Percentiles rank a stretch among this genome's conserved stretches.
These are phyloP conservation scores for Fusarium citri DNA, from an alignment of 2,329 filamentous ascomycete species.

Conservation along the genomic window DNA sequence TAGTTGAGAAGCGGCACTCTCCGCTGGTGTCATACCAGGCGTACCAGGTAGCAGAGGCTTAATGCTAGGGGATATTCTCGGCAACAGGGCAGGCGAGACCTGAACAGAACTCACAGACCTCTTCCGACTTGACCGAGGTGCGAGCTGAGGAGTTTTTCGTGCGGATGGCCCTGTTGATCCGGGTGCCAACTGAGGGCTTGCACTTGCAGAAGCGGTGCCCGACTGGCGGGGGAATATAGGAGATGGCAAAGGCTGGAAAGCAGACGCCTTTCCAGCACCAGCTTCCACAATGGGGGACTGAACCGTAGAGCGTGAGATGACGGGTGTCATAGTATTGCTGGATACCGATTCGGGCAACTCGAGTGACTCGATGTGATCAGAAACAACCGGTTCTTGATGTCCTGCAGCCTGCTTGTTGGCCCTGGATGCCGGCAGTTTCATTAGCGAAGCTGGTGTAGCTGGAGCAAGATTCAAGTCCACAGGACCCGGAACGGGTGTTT, in stretches of 20 bases:
- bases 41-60: constrained; percentile 83
- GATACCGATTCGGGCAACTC: constrained; percentile 78
- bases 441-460: constrained; percentile 81
- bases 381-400: constrained; percentile 56
- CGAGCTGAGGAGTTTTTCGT: constrained; percentile 67
- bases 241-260: constrained; percentile 62
- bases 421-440: constrained; percentile 75
- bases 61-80: constrained; percentile 93
- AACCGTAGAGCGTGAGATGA: constrained; percentile 58
- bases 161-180: constrained; percentile 60
- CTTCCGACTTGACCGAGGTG: constrained; percentile 73
- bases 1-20: constrained; percentile 75
- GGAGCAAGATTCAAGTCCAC: constrained; percentile 57
- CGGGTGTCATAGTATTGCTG: constrained; percentile 44
- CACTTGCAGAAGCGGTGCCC: constrained; percentile 65
- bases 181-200: constrained; percentile 72
- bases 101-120: constrained; percentile 79
- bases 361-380: constrained; percentile 68
- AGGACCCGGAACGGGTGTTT: constrained; percentile 41
- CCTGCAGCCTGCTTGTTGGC: constrained; percentile 58
- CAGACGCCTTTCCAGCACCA: constrained; percentile 62
- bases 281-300: constrained; percentile 54
- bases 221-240: constrained; percentile 58
- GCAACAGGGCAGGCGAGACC: constrained; percentile 87
- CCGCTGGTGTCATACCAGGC: constrained; percentile 61